phyloP scores from a whole-genome alignment of 2,329 filamentous ascomycete species.

The Chalara sp. region DNA sequence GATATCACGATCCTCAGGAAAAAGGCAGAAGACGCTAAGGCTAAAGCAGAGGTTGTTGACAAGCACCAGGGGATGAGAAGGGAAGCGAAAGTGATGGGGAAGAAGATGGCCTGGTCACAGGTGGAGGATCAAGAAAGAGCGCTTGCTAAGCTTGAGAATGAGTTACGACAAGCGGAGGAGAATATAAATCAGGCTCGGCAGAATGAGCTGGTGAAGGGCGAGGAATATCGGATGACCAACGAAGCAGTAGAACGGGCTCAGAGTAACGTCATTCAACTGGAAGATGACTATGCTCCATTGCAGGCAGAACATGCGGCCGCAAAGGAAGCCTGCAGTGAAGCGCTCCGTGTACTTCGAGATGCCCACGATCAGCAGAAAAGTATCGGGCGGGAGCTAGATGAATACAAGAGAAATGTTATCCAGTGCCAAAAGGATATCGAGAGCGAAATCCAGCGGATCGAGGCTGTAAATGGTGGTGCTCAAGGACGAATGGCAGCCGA shows the following conservation, averaged over 20 bases:
- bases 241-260: conserved; percentile 29
- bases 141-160: conserved; percentile 35
- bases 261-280: conserved; percentile 12
- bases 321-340: conserved; percentile 45
- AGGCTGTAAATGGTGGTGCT: conserved; percentile 62
- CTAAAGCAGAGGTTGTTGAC: conserved; percentile 57
- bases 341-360: conserved; percentile 45
- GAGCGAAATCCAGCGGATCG: conserved; percentile 54
- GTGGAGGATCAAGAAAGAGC: conserved; percentile 67
- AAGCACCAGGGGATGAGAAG: conserved; percentile 59
- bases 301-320: conserved; percentile 40
- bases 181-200: conserved; percentile 32
- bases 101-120: conserved; percentile 80
- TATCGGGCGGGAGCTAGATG: conserved; percentile 52
- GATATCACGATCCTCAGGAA: conserved; percentile 56
- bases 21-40: conserved; percentile 52
- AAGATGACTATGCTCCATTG: conserved; percentile 32
- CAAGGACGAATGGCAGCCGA: conserved; percentile 54
- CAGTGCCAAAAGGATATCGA: conserved; percentile 41
- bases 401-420: conserved; percentile 40
- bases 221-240: conserved; percentile 26
- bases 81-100: conserved; percentile 50
- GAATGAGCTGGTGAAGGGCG: conserved; percentile 43
- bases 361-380: conserved; percentile 59
- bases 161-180: conserved; percentile 26